Evolutionary conservation across 2,329 filamentous ascomycete genomes (phyloP).

Genomic region (Colletotrichum zoysiae): DNA sequence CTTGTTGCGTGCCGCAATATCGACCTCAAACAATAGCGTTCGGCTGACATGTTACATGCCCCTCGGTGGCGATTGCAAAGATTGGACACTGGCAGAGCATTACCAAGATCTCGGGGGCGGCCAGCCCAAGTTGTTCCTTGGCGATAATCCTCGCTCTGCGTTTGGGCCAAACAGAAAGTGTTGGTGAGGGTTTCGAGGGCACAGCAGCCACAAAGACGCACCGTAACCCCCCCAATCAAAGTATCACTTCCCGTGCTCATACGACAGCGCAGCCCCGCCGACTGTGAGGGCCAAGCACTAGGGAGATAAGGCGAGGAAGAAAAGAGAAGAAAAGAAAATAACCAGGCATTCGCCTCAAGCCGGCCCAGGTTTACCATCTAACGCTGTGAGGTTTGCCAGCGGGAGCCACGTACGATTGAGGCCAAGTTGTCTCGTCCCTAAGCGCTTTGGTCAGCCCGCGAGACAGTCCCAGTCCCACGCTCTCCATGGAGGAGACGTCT

Average conservation of each 20-base stretch:
- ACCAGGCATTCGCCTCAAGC: neutral
- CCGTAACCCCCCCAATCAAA: slow-evolving; percentile 29
- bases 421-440: slow-evolving; percentile 1
- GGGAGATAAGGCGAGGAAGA: neutral
- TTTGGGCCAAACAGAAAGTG: neutral
- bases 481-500: neutral
- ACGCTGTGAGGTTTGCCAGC: slow-evolving; percentile 31
- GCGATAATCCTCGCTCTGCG: slow-evolving; percentile 1
- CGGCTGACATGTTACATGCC: neutral
- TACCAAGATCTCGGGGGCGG: neutral
- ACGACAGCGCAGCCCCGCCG: slow-evolving; percentile 26
- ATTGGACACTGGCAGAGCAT: neutral
- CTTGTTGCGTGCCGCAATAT: slow-evolving; percentile 13
- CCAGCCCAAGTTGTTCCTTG: neutral
- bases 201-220: neutral
- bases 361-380: slow-evolving; percentile 19
- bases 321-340: slow-evolving; percentile 30
- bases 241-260: slow-evolving; percentile 22
- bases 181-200: neutral
- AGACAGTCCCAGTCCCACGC: neutral
- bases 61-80: slow-evolving; percentile 13
- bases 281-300: slow-evolving; percentile 18
- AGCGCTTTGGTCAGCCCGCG: neutral
- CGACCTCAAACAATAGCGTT: slow-evolving; percentile 26
- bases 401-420: slow-evolving; percentile 16